Conservation (phyloP, 1,284 basidiomycete species). For the Papiliotrema terrestris region DNA sequence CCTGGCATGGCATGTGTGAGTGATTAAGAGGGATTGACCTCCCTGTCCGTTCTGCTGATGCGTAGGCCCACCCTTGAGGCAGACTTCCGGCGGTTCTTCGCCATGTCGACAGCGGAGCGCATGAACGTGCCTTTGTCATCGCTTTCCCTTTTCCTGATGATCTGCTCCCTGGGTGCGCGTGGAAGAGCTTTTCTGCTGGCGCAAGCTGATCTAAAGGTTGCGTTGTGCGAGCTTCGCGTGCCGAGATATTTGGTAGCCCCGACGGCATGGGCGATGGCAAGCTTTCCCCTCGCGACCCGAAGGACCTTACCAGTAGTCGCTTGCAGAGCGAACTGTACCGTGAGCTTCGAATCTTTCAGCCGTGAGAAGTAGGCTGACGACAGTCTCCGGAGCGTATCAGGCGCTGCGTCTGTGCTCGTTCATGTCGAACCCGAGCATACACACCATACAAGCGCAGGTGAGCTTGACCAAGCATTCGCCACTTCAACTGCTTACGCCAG, state of each 20-base stretch:
- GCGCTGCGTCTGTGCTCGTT: constrained; percentile 48
- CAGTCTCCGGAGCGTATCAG: constrained; percentile 48
- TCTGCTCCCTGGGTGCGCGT: constrained; percentile 40
- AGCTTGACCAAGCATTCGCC: background rate
- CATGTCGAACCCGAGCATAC: constrained; percentile 44
- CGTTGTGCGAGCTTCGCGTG: constrained; percentile 40
- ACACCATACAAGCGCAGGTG: constrained; percentile 41
- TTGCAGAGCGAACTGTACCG: constrained; percentile 48
- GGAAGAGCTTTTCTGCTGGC: background rate
- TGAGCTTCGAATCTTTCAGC: constrained; percentile 11
- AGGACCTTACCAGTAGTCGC: constrained; percentile 44
- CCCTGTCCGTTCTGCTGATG: background rate
- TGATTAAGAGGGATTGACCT: constrained; percentile 6
- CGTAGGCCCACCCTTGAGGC: constrained; percentile 33
- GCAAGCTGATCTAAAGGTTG: constrained; percentile 18
- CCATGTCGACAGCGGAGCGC: constrained; percentile 34
- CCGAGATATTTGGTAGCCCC: constrained; percentile 41
- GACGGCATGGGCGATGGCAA: background rate
- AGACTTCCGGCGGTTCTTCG: constrained; percentile 43
- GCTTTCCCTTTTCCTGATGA: constrained; percentile 45
- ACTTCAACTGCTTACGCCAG: constrained; percentile 1
- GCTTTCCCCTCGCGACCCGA: constrained; percentile 10
- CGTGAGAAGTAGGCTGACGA: background rate
- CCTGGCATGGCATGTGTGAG: constrained; percentile 42
- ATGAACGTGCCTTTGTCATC: constrained; percentile 40